phyloP scores from a whole-genome alignment of 768 basidiomycete genomes.

The Psilocybe azurescens region DNA sequence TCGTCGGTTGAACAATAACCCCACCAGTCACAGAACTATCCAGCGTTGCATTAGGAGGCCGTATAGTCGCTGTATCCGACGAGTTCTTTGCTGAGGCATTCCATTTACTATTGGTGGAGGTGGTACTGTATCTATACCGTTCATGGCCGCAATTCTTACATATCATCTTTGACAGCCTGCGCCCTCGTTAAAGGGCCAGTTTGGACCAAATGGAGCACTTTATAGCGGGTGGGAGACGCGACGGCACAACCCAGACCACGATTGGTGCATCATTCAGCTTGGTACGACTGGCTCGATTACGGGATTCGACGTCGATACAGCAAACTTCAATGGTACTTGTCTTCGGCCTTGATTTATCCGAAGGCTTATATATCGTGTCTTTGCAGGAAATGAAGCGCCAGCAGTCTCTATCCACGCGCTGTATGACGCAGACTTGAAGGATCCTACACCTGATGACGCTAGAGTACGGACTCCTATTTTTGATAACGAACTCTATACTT shows the following conservation, averaged over 20 bases:
- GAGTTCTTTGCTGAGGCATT: constrained; percentile 94
- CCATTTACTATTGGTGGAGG: constrained; percentile 84
- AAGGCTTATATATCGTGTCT: constrained; percentile 12
- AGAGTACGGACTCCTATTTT: constrained; percentile 42
- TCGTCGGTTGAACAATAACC: constrained; percentile 2
- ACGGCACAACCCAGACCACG: constrained; percentile 85
- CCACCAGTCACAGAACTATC: constrained; percentile 72
- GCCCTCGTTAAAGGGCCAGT: constrained; percentile 91
- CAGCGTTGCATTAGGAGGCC: constrained; percentile 81
- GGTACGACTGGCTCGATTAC: constrained; percentile 75
- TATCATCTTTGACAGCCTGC: constrained; percentile 63
- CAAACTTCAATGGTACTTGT: constrained; percentile 84
- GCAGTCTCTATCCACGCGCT: constrained; percentile 76
- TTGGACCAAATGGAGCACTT: constrained; percentile 93
- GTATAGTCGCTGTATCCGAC: constrained; percentile 81
- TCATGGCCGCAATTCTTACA: background rate
- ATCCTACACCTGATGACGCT: constrained; percentile 52
- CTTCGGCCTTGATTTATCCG: background rate
- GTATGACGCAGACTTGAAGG: constrained; percentile 44
- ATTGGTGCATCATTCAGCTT: constrained; percentile 94
- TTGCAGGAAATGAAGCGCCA: constrained; percentile 86
- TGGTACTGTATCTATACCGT: constrained; percentile 36
- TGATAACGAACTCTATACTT: constrained; percentile 8
- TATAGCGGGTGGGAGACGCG: constrained; percentile 95
- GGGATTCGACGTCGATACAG: constrained; percentile 94